phyloP scores from a whole-genome alignment of 129 eudicot genomes.

The Artemisia tridentata region DNA sequence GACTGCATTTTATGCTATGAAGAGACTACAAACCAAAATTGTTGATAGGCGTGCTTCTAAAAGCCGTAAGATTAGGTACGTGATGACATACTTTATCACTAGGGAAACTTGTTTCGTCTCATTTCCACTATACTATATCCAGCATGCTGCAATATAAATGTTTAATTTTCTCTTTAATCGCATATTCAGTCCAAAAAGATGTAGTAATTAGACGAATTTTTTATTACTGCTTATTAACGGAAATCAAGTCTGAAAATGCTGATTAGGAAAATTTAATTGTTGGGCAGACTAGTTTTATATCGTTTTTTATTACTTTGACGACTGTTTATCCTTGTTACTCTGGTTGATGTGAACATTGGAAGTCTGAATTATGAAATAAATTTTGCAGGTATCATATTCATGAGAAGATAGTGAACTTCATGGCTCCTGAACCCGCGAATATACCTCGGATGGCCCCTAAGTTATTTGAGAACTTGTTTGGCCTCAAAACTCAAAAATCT shows the following conservation, averaged over 20 bases:
- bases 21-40: conserved; percentile 73
- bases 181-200: not conserved
- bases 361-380: conserved; percentile 1
- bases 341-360: not conserved
- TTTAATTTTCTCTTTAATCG: not conserved
- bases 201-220: too few species aligned
- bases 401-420: conserved; percentile 85
- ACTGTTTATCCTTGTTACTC: too few species aligned
- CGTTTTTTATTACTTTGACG: too few species aligned
- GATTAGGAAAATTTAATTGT: not conserved
- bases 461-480: conserved; percentile 72
- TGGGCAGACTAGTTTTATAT: not conserved
- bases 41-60: conserved; percentile 94
- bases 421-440: conserved; percentile 75
- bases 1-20: conserved; percentile 76
- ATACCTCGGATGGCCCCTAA: conserved; percentile 77
- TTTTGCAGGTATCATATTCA: conserved; percentile 72
- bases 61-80: conserved; percentile 84
- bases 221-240: too few species aligned
- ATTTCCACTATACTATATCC: not conserved
- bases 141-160: not conserved
- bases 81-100: not conserved
- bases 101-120: not conserved
- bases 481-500: conserved; percentile 46
- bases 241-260: not conserved